Conservation (phyloP, 2,329 filamentous ascomycete genomes). For the Chaetomium olivaceum region DNA sequence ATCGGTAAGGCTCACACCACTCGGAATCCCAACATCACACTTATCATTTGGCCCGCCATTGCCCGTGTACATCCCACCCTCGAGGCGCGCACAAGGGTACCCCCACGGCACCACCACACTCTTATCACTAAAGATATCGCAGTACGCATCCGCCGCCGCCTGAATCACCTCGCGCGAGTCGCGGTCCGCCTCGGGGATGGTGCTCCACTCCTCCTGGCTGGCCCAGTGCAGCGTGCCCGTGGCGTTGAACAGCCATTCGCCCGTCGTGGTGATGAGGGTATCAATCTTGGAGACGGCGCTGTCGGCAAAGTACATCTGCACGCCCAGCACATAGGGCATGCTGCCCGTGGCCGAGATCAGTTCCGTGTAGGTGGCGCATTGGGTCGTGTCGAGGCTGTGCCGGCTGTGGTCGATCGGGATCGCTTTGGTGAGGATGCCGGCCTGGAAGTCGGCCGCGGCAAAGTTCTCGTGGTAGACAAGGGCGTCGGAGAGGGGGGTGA, state of each 20-base stretch:
- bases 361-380: conserved; percentile 37
- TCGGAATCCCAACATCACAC: conserved; percentile 36
- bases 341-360: conserved; percentile 31
- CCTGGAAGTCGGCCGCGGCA: conserved; percentile 18
- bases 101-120: conserved; percentile 35
- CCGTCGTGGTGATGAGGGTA: conserved; percentile 32
- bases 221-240: conserved; percentile 34
- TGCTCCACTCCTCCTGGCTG: conserved; percentile 30
- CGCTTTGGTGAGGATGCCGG: conserved; percentile 31
- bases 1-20: conserved; percentile 30
- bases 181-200: conserved; percentile 32
- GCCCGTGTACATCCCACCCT: conserved; percentile 35
- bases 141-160: conserved; percentile 36
- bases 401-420: conserved; percentile 34
- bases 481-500: conserved; percentile 20
- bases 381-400: conserved; percentile 35
- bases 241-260: conserved; percentile 38
- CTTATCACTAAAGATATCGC: conserved; percentile 34
- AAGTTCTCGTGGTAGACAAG: conserved; percentile 30
- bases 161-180: conserved; percentile 35
- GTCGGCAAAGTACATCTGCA: conserved; percentile 38
- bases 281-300: conserved; percentile 31
- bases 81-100: conserved; percentile 33
- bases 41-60: conserved; percentile 30
- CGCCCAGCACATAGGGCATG: conserved; percentile 43